Evolutionary conservation across 2,329 filamentous ascomycete species (phyloP).

Genomic region (Neocatenulostroma microsporum): DNA sequence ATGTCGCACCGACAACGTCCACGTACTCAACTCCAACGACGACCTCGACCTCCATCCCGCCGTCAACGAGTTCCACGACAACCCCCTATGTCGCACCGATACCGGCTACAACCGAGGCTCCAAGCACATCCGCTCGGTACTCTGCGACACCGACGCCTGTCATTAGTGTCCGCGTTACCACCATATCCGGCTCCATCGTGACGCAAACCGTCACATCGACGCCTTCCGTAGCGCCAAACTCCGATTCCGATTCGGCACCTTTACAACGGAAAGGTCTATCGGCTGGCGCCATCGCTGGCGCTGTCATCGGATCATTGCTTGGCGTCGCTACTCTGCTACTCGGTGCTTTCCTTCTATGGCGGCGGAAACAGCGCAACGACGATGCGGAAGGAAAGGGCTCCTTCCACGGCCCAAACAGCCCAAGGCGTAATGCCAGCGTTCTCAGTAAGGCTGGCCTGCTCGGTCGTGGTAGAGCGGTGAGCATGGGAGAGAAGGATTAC

Average conservation of each 20-base stretch:
- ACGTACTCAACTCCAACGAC: conserved; percentile 12
- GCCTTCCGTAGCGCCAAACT: conserved; percentile 19
- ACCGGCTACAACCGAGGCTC: conserved; percentile 12
- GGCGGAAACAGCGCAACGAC: conserved; percentile 25
- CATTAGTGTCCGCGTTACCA: conserved; percentile 34
- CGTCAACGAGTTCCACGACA: conserved; percentile 9
- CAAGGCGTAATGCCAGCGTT: conserved; percentile 38
- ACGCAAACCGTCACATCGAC: conserved; percentile 40
- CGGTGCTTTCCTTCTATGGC: conserved; percentile 33
- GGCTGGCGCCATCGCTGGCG: conserved; percentile 39
- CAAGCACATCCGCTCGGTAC: conserved; percentile 13
- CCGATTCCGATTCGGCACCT: conserved; percentile 12
- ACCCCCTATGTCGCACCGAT: conserved; percentile 2
- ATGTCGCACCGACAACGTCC: conserved; percentile 7
- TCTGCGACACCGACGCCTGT: conserved; percentile 24
- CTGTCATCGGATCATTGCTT: conserved; percentile 37
- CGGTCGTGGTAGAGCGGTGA: conserved; percentile 16
- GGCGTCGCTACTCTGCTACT: conserved; percentile 32
- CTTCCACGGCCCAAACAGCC: conserved; percentile 14
- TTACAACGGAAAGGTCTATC: conserved; percentile 25
- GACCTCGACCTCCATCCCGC: conserved; percentile 9
- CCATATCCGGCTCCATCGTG: conserved; percentile 35
- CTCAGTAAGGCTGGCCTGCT: conserved; percentile 43
- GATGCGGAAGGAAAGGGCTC: conserved; percentile 8
- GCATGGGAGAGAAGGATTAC: conserved; percentile 22